Percentiles rank a stretch among this genome's conserved stretches.
phyloP scores from a whole-genome alignment of 345 rosid genomes.

The Eutrema yunnanense region DNA sequence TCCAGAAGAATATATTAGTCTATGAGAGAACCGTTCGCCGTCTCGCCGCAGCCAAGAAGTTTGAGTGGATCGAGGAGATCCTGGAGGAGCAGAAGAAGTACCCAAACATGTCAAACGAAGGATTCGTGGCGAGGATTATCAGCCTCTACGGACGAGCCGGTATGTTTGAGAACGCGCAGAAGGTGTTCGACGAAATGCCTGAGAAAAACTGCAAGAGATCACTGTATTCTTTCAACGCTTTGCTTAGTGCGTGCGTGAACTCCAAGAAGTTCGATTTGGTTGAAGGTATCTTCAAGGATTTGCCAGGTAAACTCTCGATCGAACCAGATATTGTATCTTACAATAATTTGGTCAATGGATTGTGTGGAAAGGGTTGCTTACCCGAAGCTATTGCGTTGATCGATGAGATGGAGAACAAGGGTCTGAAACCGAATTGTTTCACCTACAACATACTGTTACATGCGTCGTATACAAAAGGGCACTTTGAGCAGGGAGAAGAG shows the following conservation, averaged over 20 bases:
- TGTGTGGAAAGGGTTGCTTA: slow-evolving; percentile 44
- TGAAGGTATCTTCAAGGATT: slow-evolving; percentile 35
- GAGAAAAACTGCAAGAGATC: slow-evolving; percentile 43
- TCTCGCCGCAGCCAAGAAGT: slow-evolving; percentile 45
- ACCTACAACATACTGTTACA: slow-evolving; percentile 53
- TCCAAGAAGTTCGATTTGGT: slow-evolving; percentile 45
- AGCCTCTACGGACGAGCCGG: slow-evolving; percentile 44
- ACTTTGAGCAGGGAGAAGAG: slow-evolving; percentile 49
- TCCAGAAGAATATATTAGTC: slow-evolving; percentile 44
- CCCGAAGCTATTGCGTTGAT: slow-evolving; percentile 38
- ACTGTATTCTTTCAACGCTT: slow-evolving; percentile 53
- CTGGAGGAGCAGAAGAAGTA: slow-evolving; percentile 65
- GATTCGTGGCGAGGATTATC: slow-evolving; percentile 49
- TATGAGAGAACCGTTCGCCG: slow-evolving; percentile 55
- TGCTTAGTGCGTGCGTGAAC: slow-evolving; percentile 51
- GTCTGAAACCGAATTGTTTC: slow-evolving; percentile 40
- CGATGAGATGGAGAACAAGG: slow-evolving; percentile 55
- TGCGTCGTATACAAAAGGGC: slow-evolving; percentile 41
- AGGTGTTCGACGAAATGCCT: slow-evolving; percentile 79
- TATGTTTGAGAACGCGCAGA: slow-evolving; percentile 59
- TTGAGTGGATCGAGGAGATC: slow-evolving; percentile 49
- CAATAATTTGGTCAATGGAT: slow-evolving; percentile 52
- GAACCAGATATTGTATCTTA: slow-evolving; percentile 47
- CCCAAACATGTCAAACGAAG: slow-evolving; percentile 48
- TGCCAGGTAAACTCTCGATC: slow-evolving; percentile 42